phyloP scores from a whole-genome alignment of 345 rosid species.

The Hevea brasiliensis region DNA sequence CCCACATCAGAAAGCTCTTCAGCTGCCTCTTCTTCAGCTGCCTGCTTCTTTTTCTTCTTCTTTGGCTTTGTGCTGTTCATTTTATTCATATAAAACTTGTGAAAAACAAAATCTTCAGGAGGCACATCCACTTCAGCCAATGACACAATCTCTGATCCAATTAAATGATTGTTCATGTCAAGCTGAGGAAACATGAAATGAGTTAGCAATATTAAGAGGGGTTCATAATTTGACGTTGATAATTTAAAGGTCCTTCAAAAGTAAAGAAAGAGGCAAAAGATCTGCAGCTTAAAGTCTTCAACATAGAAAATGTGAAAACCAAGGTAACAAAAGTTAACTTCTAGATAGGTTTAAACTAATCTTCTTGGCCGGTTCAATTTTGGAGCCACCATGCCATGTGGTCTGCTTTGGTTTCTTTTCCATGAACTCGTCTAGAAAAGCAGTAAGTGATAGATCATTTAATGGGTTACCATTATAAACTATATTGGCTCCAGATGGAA shows the following conservation, averaged over 20 bases:
- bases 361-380: constrained; percentile 95
- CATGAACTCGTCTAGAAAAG: constrained; percentile 95
- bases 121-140: constrained; percentile 83
- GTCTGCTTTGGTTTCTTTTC: constrained; percentile 88
- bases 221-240: not conserved
- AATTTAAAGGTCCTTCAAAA: not conserved
- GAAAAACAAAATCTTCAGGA: constrained; percentile 94
- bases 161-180: constrained; percentile 72
- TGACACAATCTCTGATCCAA: constrained; percentile 79
- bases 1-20: constrained; percentile 67
- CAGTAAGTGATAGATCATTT: constrained; percentile 67
- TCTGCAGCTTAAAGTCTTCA: not conserved
- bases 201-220: constrained; percentile 2
- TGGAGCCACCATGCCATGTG: constrained; percentile 95
- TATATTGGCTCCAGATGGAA: constrained; percentile 80
- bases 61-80: constrained; percentile 58
- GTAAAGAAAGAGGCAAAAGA: not conserved
- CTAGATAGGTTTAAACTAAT: constrained; percentile 31
- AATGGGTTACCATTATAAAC: constrained; percentile 92
- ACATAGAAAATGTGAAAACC: not conserved
- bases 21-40: constrained; percentile 68
- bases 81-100: constrained; percentile 86
- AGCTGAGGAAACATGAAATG: constrained; percentile 42
- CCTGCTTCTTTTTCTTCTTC: constrained; percentile 85
- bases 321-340: not conserved